Evolutionary conservation across 371 early-diverging fungal species (phyloP).

Genomic region (Mortierella sp.): DNA sequence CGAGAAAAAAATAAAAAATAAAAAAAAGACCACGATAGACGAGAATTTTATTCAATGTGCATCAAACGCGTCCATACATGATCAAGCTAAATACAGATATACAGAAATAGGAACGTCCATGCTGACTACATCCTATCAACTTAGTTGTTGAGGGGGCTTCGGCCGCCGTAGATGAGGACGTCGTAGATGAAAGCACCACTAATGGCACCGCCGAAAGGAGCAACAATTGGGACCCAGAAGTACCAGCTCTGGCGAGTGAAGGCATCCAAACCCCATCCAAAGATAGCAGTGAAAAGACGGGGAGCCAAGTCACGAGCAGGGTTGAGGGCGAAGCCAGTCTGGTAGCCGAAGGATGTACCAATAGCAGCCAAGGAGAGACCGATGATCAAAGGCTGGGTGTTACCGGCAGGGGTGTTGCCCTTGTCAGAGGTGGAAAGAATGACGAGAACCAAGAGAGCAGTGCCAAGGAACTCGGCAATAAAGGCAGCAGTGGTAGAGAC

Average conservation of each 20-base stretch:
- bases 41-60: background rate
- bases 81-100: background rate
- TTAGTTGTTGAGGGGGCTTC: conserved; percentile 56
- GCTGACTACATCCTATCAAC: background rate
- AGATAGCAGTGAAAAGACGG: conserved; percentile 81
- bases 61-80: background rate
- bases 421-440: conserved; percentile 81
- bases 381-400: conserved; percentile 64
- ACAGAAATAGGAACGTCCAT: too few relatives aligned
- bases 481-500: conserved; percentile 74
- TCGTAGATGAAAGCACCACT: conserved; percentile 70
- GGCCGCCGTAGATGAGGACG: conserved; percentile 45
- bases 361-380: conserved; percentile 77
- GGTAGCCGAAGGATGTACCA: conserved; percentile 75
- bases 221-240: conserved; percentile 83
- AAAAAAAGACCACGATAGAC: too few relatives aligned
- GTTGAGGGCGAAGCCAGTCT: conserved; percentile 86
- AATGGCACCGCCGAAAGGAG: conserved; percentile 81
- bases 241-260: conserved; percentile 76
- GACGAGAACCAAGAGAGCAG: conserved; percentile 78
- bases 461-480: conserved; percentile 83
- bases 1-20: too few relatives aligned
- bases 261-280: conserved; percentile 81
- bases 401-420: conserved; percentile 72
- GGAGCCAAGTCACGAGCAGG: conserved; percentile 94